Base-by-base conservation (phyloP, 2,329 filamentous ascomycete genomes). In the Venturiaceae sp. region DNA sequence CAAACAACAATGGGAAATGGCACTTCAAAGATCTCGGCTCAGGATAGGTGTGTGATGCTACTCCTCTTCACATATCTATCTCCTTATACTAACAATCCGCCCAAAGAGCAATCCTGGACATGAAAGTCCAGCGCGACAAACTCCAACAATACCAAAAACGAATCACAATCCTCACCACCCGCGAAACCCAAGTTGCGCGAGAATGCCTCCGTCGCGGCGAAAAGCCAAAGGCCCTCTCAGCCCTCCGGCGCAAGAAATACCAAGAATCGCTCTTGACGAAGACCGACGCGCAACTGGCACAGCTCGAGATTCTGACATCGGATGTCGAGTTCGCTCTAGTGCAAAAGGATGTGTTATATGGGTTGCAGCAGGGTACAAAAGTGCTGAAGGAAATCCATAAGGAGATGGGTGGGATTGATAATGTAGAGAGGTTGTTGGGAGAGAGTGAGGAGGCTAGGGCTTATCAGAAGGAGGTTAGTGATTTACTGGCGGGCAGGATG, bases 41-140 rank as follows among this genome's bases (percentile, higher is more conserved):
- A 96, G 77, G 92, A 97, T 76, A 91, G 90, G 92, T 95, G 70
- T 82, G 71, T 16, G 55, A 28, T 6, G 11, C 7, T 28, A 57
- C 7, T 32, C 33, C 23, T 55, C 26, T 46, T 9, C 5, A 11
- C 6, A n/a, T 46, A 26, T 41, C 50, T 50, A 30, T 46, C n/a
- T 37, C 39, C 50, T 50, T 23, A 55, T 59, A n/a, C 34, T 57
- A 53, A 41, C 47, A 30, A 13, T 37, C 54, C 55, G 41, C 56
- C 55, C 33, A 36, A 70, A 96, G 92, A 77, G 92, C 92, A 61
- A 96, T 97, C 74, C 87, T 97, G 68, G 92, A 97, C 75, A 88
- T 97, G 77, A 97, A 97, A 78, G 90, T 85, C 74, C 92, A 97
- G 77, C 92, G 94, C 72, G 94, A 99, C 79, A 95, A 91, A 73